Conservation (phyloP, 441 rosid genomes). For the California macrophylla region DNA sequence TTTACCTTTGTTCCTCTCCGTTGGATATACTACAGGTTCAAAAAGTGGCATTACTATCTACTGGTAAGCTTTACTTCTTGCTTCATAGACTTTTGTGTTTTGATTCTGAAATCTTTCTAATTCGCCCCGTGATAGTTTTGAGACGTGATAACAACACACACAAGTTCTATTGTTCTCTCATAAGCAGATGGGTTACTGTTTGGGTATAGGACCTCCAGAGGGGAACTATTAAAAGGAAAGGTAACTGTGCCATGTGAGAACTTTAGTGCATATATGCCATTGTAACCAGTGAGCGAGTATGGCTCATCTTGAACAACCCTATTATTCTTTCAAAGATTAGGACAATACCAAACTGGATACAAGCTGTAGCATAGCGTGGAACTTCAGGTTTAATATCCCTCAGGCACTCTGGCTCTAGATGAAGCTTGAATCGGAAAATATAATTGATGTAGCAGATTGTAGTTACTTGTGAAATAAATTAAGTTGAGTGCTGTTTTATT, state of each 20-base stretch:
- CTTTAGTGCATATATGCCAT: not conserved
- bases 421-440: not conserved
- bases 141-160: not conserved
- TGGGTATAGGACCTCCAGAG: not conserved
- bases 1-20: constrained; percentile 81
- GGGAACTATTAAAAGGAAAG: not conserved
- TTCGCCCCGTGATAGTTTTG: not conserved
- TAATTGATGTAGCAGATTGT: not conserved
- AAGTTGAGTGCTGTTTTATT: not conserved
- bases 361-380: not conserved
- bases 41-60: constrained; percentile 96
- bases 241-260: not conserved
- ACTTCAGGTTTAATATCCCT: not conserved
- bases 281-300: not conserved
- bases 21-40: constrained; percentile 89
- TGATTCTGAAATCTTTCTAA: not conserved
- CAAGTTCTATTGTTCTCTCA: not conserved
- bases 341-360: not conserved
- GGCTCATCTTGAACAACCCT: not conserved
- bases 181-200: not conserved
- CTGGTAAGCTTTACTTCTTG: constrained; percentile 43
- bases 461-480: too few relatives aligned
- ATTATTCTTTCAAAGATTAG: too few relatives aligned
- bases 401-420: not conserved
- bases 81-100: not conserved